phyloP scores from a whole-genome alignment of 1,284 basidiomycete genomes.

The Blastosporella zonata region DNA sequence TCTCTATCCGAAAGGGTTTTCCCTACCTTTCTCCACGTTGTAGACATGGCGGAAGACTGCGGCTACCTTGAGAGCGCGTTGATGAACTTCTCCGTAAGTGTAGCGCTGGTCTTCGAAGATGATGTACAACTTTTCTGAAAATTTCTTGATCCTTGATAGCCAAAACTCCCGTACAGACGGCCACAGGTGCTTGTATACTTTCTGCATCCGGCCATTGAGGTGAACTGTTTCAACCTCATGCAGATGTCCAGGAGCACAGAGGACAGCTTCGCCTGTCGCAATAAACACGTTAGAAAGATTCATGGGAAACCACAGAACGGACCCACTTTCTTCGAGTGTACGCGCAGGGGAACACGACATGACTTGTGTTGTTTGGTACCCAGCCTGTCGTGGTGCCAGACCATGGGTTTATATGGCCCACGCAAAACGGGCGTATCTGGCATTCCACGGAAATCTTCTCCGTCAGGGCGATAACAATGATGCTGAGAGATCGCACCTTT shows the following conservation, averaged over 20 bases:
- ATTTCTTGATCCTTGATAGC: constrained; percentile 42
- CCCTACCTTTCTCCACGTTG: constrained; percentile 37
- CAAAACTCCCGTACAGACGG: constrained; percentile 55
- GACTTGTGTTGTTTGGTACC: constrained; percentile 20
- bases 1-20: not conserved
- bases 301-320: constrained; percentile 6
- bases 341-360: constrained; percentile 43
- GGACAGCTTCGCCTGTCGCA: constrained; percentile 41
- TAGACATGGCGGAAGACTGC: constrained; percentile 46
- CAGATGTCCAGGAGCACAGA: constrained; percentile 50
- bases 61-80: constrained; percentile 44
- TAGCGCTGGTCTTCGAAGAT: constrained; percentile 54
- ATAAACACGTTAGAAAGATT: constrained; percentile 4
- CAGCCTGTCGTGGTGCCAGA: constrained; percentile 8
- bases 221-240: constrained; percentile 51
- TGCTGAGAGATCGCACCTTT: constrained; percentile 27
- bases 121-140: constrained; percentile 48
- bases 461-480: constrained; percentile 32
- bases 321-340: constrained; percentile 44
- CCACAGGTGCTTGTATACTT: constrained; percentile 60
- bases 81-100: constrained; percentile 48
- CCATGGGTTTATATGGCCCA: constrained; percentile 33
- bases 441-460: constrained; percentile 35
- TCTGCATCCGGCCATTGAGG: constrained; percentile 49
- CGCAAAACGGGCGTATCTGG: constrained; percentile 30